Conservation (phyloP, 306 rosid species). For the Sphenostylis stenocarpa region DNA sequence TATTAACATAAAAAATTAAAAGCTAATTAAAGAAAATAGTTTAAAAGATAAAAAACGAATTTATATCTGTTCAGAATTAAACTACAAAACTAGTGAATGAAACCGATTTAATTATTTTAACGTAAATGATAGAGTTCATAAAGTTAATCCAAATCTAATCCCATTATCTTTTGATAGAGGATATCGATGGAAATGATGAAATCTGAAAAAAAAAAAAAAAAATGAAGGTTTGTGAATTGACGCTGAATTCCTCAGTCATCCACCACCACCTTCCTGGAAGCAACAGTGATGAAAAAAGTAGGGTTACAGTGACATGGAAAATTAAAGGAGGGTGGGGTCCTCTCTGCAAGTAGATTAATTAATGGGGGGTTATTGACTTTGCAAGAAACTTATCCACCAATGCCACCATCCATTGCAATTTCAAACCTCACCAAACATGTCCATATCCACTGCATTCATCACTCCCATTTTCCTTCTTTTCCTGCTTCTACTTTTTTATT, state of each 20-base stretch:
- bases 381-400: conserved; percentile 38
- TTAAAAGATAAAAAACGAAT: too few species aligned
- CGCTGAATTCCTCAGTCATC: neutral
- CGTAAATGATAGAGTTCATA: too few species aligned
- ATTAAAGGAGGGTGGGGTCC: conserved; percentile 18
- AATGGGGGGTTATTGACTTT: conserved; percentile 32
- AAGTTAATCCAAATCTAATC: too few species aligned
- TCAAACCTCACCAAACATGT: conserved; percentile 14
- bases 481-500: neutral
- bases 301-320: neutral
- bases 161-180: too few species aligned
- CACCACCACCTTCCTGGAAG: conserved; percentile 18
- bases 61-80: too few species aligned
- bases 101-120: too few species aligned
- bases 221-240: neutral
- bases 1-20: too few species aligned
- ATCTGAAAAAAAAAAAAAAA: neutral
- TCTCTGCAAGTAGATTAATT: neutral
- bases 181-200: too few species aligned
- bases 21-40: too few species aligned
- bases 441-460: conserved; percentile 38
- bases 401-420: neutral
- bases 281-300: neutral
- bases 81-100: too few species aligned
- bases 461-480: neutral